These are phyloP conservation scores for Pythium folliculosum DNA, from an alignment of 352 stramenopile species.

Conservation along the genomic window DNA sequence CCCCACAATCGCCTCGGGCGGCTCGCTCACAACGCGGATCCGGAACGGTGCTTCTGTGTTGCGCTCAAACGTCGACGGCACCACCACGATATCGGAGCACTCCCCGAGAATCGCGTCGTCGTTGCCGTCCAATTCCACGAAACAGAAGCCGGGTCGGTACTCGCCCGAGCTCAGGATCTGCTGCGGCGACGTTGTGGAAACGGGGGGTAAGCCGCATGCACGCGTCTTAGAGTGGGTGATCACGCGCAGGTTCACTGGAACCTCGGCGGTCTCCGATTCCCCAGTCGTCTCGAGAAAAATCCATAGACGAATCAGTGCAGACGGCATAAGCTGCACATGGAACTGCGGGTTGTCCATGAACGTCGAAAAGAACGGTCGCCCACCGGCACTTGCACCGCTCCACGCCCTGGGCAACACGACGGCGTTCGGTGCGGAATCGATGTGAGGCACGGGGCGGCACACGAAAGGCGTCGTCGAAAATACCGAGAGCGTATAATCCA, in stretches of 20 bases:
- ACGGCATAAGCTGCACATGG: conserved; percentile 46
- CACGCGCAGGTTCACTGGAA: conserved; percentile 71
- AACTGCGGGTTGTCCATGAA: conserved; percentile 87
- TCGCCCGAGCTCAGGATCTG: conserved; percentile 68
- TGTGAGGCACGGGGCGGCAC: conserved; percentile 53
- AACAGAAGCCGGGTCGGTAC: conserved; percentile 80
- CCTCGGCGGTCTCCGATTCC: conserved; percentile 15
- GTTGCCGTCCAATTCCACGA: conserved; percentile 47
- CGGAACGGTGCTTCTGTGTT: conserved; percentile 45
- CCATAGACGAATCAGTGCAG: conserved; percentile 42
- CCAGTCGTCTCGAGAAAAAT: conserved; percentile 50
- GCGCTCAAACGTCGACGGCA: conserved; percentile 78
- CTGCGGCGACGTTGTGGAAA: conserved; percentile 22
- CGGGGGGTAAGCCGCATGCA: conserved; percentile 44
- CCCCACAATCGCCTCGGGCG: conserved; percentile 37
- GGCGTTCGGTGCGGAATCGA: conserved; percentile 38
- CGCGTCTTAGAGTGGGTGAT: conserved; percentile 52
- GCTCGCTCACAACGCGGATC: conserved; percentile 61
- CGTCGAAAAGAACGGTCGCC: conserved; percentile 66
- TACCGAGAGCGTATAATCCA: conserved; percentile 89
- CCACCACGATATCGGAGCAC: conserved; percentile 55
- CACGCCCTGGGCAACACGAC: conserved; percentile 52
- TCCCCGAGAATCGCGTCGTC: conserved; percentile 11
- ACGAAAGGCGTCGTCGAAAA: conserved; percentile 83
- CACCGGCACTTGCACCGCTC: conserved; percentile 46